phyloP scores from a whole-genome alignment of 306 rosid species.

The Quercus wislizeni region DNA sequence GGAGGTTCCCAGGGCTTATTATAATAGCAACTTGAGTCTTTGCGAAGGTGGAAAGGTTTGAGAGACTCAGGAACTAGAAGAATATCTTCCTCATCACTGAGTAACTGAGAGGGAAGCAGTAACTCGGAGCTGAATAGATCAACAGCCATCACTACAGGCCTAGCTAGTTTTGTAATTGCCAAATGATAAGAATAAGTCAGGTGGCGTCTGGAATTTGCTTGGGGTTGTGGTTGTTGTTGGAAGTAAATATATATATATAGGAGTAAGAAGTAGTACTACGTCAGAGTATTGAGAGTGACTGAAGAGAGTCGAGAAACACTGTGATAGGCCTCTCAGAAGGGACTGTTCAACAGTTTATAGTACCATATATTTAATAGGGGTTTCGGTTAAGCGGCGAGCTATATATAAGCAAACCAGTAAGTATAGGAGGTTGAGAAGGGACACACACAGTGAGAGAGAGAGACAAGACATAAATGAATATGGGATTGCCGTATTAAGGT shows the following conservation, averaged over 20 bases:
- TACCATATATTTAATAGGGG: no score
- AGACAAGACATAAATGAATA: no score
- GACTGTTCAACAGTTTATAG: no score
- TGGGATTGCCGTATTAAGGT: no score
- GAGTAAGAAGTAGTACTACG: not conserved
- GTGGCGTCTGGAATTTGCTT: not conserved
- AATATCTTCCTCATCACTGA: slow-evolving; percentile 16
- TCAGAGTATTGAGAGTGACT: no score
- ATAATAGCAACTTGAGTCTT: not conserved
- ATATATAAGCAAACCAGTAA: no score
- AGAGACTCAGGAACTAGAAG: not conserved
- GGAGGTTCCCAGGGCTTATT: slow-evolving; percentile 1
- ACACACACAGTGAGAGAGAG: not conserved
- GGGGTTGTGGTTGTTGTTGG: slow-evolving; percentile 3
- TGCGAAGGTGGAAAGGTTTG: not conserved
- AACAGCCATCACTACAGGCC: slow-evolving; percentile 37
- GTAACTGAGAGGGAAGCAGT: slow-evolving; percentile 25
- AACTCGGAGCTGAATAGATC: slow-evolving; percentile 35
- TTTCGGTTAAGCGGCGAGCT: no score
- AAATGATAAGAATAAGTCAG: slow-evolving; percentile 3
- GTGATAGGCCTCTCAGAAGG: no score
- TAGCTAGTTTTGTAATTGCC: no score
- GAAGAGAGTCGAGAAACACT: no score
- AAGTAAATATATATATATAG: not conserved
- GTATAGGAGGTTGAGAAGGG: not conserved